Base-by-base conservation (phyloP, 164 flowering plant genomes). In the Magnolia changhungtana region DNA sequence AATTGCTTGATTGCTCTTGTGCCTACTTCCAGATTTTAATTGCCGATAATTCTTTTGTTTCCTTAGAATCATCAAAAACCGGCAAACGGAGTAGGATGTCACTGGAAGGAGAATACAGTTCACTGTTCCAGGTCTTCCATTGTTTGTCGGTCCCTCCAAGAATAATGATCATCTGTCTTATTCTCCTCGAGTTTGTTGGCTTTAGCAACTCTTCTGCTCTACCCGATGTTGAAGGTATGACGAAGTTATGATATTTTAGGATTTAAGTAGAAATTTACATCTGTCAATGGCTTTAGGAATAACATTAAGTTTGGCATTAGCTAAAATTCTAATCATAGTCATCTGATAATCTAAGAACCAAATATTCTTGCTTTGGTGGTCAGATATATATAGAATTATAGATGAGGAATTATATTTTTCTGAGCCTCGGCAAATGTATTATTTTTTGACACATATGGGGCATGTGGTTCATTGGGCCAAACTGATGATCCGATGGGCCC, bases 181-280 rank as follows among this genome's bases (percentile, higher is more conserved):
- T 86, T 8, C 65, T 87, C 37, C 59, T 85, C 29, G 1, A 77
- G 31, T 29, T 81, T 45, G 8, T 83, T 63, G 77, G 69, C 55
- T 16, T 81, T 24, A 70, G 83, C 65, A 58, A 78, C 74, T 76
- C 87, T 67, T 78, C 83, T 11, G 79, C 20, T 13, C 86, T 72
- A n/a, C 87, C 90, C 50, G 87, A 87, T 83, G 52, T 83, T 61
- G 89, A 89, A 87, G 89, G 92, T 87, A 83, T 49, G 68, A 16
- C 45, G 16, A 73, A 63, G 20, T 21, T 14, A 14, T 66, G 51
- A 31, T 18, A 37, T 18, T 67, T 67, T 16, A 55, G 18, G 16
- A 11, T 11, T 9, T 55, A 16, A 55, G 13, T 11, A 11, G 61
- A 55, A 55, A 37, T 5, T 37, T 37, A 37, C 45, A 37, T 37